Percentiles rank a stretch among this genome's conserved stretches.
Evolutionary conservation across 306 rosid genomes (phyloP).

Genomic region (Rosa rugosa): DNA sequence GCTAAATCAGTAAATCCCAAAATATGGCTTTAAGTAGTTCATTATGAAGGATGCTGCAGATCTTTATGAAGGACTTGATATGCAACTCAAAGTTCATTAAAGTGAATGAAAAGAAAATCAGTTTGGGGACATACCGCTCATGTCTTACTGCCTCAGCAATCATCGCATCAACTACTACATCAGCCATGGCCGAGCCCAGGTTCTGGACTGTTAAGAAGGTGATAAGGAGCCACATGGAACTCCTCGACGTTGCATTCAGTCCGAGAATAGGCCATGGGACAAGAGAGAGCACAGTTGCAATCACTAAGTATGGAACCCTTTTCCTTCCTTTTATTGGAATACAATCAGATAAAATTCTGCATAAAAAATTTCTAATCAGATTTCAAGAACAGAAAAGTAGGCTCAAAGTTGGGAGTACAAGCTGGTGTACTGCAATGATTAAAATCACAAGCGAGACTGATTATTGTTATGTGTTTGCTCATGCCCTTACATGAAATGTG

Average conservation of each 20-base stretch:
- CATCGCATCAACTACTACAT: constrained; percentile 94
- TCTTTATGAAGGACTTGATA: background rate
- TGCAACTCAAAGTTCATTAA: constrained; percentile 18
- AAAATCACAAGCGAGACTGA: background rate
- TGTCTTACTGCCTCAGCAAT: constrained; percentile 82
- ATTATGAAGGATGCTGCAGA: background rate
- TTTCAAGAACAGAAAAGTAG: constrained; percentile 6
- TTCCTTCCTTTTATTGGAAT: constrained; percentile 79
- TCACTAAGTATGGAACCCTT: constrained; percentile 74
- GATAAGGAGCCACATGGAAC: constrained; percentile 64
- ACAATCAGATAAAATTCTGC: constrained; percentile 85
- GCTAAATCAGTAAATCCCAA: background rate
- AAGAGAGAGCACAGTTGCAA: constrained; percentile 78
- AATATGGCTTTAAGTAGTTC: constrained; percentile 7
- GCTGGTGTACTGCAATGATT: background rate
- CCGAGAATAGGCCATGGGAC: constrained; percentile 77
- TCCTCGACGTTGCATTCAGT: constrained; percentile 49
- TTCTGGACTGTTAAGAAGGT: constrained; percentile 69
- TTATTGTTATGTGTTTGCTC: background rate
- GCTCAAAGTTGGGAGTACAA: background rate
- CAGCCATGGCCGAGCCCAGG: constrained; percentile 90
- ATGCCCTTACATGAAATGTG: background rate
- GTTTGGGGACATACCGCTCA: constrained; percentile 53
- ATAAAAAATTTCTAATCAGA: constrained; percentile 31
- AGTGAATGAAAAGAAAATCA: constrained; percentile 20